Evolutionary conservation across 2,329 filamentous ascomycete species (phyloP).

Genomic region (Ambrosiella xylebori): DNA sequence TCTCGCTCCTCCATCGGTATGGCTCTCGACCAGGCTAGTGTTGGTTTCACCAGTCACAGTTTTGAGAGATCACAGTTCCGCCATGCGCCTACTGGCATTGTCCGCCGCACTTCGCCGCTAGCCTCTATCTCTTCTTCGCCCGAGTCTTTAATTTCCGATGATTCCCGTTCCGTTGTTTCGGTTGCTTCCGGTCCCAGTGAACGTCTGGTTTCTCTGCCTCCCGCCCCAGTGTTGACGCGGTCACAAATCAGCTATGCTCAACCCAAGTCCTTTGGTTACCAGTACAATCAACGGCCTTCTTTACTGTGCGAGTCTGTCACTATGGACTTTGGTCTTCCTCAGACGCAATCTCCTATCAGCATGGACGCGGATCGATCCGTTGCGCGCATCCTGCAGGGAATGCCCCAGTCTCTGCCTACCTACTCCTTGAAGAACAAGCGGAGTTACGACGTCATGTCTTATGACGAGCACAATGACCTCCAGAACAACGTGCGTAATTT

Average conservation of each 20-base stretch:
- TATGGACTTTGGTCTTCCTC: not conserved
- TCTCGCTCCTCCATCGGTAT: constrained; percentile 40
- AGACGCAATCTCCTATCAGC: not conserved
- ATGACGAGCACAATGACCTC: constrained; percentile 40
- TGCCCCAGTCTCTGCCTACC: constrained; percentile 2
- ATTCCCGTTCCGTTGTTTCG: constrained; percentile 29
- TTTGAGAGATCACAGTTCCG: constrained; percentile 35
- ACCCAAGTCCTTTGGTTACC: constrained; percentile 36
- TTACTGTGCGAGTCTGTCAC: not conserved
- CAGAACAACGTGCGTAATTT: constrained; percentile 53
- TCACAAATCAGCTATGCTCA: constrained; percentile 37
- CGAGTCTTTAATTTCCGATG: constrained; percentile 50
- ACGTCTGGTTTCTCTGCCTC: constrained; percentile 37
- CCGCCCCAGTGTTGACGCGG: constrained; percentile 29
- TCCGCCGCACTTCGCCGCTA: constrained; percentile 29
- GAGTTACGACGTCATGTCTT: constrained; percentile 15
- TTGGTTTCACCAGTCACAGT: constrained; percentile 17
- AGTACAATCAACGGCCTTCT: constrained; percentile 29
- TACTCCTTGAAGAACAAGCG: constrained; percentile 1
- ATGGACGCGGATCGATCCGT: constrained; percentile 3
- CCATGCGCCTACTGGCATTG: constrained; percentile 29
- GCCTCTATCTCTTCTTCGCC: constrained; percentile 47
- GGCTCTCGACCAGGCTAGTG: constrained; percentile 40
- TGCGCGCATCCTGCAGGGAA: constrained; percentile 6
- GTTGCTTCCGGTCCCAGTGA: not conserved